Conservation (phyloP, 2,329 filamentous ascomycete genomes). For the Elsinoe batatas region DNA sequence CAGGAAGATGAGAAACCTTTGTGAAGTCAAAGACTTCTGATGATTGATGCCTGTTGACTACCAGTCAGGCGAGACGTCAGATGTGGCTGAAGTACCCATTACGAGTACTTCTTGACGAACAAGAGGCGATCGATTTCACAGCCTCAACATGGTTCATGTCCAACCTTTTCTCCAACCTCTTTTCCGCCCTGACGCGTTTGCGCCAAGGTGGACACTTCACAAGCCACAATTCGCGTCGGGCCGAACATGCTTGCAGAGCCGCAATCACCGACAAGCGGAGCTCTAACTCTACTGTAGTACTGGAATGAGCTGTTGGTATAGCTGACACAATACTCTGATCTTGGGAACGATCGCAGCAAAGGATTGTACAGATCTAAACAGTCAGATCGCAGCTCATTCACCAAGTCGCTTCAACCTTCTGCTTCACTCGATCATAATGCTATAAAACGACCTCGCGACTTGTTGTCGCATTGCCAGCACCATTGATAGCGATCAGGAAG, state of each 20-base stretch:
- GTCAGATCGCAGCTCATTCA: no score
- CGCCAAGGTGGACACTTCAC: conserved; percentile 1
- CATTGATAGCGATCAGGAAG: background rate
- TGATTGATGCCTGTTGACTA: background rate
- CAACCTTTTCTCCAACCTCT: background rate
- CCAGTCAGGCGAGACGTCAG: background rate
- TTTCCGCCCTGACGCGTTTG: conserved; percentile 1
- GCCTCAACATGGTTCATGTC: background rate
- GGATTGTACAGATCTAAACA: no score
- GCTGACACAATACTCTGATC: no score
- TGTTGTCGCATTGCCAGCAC: background rate
- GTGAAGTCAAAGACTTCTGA: background rate
- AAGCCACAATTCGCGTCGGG: background rate
- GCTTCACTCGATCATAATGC: background rate
- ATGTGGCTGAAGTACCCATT: conserved; percentile 9
- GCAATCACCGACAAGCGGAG: background rate
- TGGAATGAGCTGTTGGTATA: no score
- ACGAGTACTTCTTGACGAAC: conserved; percentile 3
- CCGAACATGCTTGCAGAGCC: conserved; percentile 1
- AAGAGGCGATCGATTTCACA: background rate
- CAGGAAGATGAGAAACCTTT: background rate
- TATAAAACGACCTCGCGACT: background rate
- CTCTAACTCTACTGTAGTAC: background rate
- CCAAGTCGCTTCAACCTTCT: no score
- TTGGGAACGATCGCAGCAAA: no score